phyloP scores from a whole-genome alignment of 2,329 filamentous ascomycete genomes.

The Paramyrothecium sp. region DNA sequence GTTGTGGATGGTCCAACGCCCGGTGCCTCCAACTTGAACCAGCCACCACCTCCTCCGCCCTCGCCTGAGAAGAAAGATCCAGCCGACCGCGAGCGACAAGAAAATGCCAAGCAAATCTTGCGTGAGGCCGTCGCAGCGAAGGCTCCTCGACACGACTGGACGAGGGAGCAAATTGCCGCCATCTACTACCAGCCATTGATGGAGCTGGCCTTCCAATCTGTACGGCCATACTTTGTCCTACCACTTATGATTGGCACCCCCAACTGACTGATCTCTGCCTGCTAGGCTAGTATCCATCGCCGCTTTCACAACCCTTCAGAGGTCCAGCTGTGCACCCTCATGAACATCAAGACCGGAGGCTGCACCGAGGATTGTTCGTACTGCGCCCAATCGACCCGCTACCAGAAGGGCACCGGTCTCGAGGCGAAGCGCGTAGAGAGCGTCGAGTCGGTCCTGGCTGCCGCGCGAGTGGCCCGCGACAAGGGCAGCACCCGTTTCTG shows the following conservation, averaged over 20 bases:
- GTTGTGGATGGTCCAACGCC: no score
- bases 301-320: conserved; percentile 81
- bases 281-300: conserved; percentile 72
- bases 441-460: conserved; percentile 77
- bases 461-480: conserved; percentile 72
- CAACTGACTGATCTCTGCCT: conserved; percentile 10
- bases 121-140: conserved; percentile 57
- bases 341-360: conserved; percentile 95
- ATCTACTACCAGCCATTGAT: conserved; percentile 82
- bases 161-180: conserved; percentile 74
- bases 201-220: conserved; percentile 73
- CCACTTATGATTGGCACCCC: neutral
- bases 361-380: conserved; percentile 93
- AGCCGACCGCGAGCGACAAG: conserved; percentile 18
- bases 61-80: no score
- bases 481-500: conserved; percentile 91
- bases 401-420: conserved; percentile 73
- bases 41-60: no score
- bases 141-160: conserved; percentile 71
- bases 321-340: conserved; percentile 89
- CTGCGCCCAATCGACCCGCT: conserved; percentile 84
- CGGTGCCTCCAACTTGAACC: no score
- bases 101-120: conserved; percentile 32
- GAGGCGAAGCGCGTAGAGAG: conserved; percentile 76
- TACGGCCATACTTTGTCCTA: conserved; percentile 34